phyloP scores from a whole-genome alignment of 805 yeast species.

The Priceomyces castillae region DNA sequence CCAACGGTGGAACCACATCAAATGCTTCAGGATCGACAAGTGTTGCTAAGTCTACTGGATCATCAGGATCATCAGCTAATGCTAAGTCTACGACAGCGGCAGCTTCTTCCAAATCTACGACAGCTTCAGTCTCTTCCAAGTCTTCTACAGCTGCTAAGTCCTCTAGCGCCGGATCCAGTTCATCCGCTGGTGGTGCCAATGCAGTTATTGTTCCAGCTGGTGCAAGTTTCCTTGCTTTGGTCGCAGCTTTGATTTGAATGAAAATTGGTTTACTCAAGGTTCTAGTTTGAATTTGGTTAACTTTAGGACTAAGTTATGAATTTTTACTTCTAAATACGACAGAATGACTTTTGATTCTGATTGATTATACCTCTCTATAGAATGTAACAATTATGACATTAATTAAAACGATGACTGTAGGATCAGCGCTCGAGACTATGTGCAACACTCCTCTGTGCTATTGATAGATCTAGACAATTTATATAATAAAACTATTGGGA shows the following conservation, averaged over 20 bases:
- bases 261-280: too few species aligned
- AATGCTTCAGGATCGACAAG: too few species aligned
- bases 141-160: slow-evolving; percentile 1
- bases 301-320: too few species aligned
- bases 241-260: slow-evolving; percentile 5
- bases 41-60: slow-evolving; percentile 1
- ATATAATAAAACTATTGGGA: too few species aligned
- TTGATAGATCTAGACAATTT: too few species aligned
- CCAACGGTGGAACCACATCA: slow-evolving; percentile 5
- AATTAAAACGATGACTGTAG: too few species aligned
- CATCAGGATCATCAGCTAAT: slow-evolving; percentile 9
- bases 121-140: background rate
- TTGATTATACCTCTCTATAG: background rate
- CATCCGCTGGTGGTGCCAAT: slow-evolving; percentile 6
- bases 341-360: background rate
- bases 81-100: too few species aligned
- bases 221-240: slow-evolving; percentile 1
- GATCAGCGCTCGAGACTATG: too few species aligned
- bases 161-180: slow-evolving; percentile 4
- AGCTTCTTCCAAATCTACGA: too few species aligned
- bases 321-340: background rate
- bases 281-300: too few species aligned
- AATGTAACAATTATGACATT: background rate
- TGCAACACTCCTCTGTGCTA: too few species aligned
- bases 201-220: slow-evolving; percentile 2